These are phyloP conservation scores for Phytophthora pinifolia DNA, from an alignment of 352 stramenopile species.

Conservation along the genomic window DNA sequence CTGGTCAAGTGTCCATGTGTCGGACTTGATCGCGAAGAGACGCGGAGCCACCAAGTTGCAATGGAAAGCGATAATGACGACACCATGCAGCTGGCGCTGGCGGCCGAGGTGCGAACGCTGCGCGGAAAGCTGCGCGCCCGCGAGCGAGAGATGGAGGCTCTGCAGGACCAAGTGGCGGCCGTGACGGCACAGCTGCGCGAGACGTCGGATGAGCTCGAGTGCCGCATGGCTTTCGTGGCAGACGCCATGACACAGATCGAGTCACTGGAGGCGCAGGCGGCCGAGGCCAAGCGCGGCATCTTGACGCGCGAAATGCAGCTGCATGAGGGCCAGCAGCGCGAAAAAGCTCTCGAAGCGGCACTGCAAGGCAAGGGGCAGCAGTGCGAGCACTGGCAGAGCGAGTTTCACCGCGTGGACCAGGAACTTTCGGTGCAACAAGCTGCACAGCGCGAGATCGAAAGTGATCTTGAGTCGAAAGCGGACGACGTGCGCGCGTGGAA, in stretches of 20 bases:
- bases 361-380: conserved; percentile 43
- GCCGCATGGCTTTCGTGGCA: conserved; percentile 53
- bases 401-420: conserved; percentile 40
- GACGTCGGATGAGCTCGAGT: conserved; percentile 55
- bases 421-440: conserved; percentile 25
- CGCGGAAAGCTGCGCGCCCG: conserved; percentile 32
- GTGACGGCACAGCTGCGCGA: conserved; percentile 51
- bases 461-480: conserved; percentile 22
- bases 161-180: conserved; percentile 38
- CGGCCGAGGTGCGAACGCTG: conserved; percentile 38
- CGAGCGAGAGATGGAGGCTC: conserved; percentile 34
- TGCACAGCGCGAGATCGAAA: conserved; percentile 11
- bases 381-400: conserved; percentile 51
- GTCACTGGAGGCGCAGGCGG: conserved; percentile 37
- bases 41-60: background rate
- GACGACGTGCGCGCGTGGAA: conserved; percentile 46
- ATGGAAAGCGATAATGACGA: conserved; percentile 32
- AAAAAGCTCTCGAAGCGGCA: conserved; percentile 26
- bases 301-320: conserved; percentile 65
- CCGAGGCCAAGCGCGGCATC: conserved; percentile 49
- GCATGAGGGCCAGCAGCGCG: conserved; percentile 47
- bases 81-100: conserved; percentile 32
- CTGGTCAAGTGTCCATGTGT: background rate
- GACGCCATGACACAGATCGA: conserved; percentile 49
- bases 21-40: conserved; percentile 12